phyloP scores from a whole-genome alignment of 192 early-diverging fungal genomes.

The Anaeromyces robustus region DNA sequence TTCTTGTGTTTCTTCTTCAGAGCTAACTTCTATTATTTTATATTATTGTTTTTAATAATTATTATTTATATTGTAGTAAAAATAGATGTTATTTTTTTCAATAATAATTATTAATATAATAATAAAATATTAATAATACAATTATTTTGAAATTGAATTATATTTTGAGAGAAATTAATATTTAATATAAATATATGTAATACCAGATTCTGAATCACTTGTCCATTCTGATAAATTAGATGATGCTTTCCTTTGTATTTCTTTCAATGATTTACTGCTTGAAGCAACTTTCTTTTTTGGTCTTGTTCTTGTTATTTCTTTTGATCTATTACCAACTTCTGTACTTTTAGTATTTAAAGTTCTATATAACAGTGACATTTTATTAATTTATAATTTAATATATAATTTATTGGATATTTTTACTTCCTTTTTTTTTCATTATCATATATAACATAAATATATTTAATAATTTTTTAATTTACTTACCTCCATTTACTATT shows the following conservation, averaged over 20 bases:
- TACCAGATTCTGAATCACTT: not conserved
- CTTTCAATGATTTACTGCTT: not conserved
- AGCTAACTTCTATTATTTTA: not conserved
- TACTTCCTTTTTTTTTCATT: too few relatives aligned
- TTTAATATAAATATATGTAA: too few relatives aligned
- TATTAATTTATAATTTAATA: too few relatives aligned
- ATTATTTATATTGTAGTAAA: too few relatives aligned
- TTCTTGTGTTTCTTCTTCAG: not conserved
- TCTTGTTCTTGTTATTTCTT: not conserved
- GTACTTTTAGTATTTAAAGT: not conserved
- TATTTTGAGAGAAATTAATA: too few relatives aligned
- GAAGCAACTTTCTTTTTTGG: not conserved
- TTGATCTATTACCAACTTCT: not conserved
- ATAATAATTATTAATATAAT: not conserved
- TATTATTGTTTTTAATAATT: conserved; percentile 1
- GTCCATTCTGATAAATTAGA: not conserved
- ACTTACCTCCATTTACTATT: not conserved
- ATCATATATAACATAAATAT: too few relatives aligned
- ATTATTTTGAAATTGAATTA: too few relatives aligned
- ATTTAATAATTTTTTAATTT: not conserved
- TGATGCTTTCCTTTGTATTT: not conserved
- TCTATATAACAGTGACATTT: not conserved
- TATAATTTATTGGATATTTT: too few relatives aligned
- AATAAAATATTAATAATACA: too few relatives aligned
- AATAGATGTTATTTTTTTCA: too few relatives aligned